Evolutionary conservation across 2,329 filamentous ascomycete species (phyloP).

Genomic region (Lachnellula occidentalis): DNA sequence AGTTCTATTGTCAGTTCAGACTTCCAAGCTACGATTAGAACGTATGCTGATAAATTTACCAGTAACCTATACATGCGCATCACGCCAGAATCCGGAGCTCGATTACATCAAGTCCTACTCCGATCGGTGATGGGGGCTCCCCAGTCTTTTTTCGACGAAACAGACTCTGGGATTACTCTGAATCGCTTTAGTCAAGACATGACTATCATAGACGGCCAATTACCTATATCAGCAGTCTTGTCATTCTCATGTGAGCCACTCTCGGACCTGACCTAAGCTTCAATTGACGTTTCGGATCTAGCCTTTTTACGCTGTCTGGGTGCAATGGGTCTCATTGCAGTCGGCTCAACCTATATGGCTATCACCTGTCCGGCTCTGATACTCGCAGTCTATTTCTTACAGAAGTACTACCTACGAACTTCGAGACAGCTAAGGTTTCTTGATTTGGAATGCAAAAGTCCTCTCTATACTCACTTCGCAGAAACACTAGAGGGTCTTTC

Average conservation of each 20-base stretch:
- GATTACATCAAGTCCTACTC: slow-evolving; percentile 9
- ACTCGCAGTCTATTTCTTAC: slow-evolving; percentile 20
- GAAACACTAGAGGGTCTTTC: slow-evolving; percentile 40
- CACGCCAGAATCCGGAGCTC: slow-evolving; percentile 7
- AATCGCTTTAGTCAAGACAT: slow-evolving; percentile 24
- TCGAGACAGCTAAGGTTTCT: slow-evolving; percentile 42
- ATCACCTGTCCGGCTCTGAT: slow-evolving; percentile 21
- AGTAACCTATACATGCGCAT: slow-evolving; percentile 9
- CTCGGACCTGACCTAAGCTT: not conserved
- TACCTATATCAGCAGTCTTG: slow-evolving; percentile 14
- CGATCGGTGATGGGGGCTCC: slow-evolving; percentile 13
- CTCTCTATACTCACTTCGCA: slow-evolving; percentile 41
- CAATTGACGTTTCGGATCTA: not conserved
- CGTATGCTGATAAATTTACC: not conserved
- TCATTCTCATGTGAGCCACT: slow-evolving; percentile 1
- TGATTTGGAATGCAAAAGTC: slow-evolving; percentile 38
- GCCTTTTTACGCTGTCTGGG: slow-evolving; percentile 6
- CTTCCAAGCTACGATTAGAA: not conserved
- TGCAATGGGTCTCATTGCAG: slow-evolving; percentile 28
- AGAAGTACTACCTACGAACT: slow-evolving; percentile 41
- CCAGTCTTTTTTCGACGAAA: slow-evolving; percentile 15
- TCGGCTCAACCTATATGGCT: slow-evolving; percentile 24
- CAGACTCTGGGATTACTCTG: slow-evolving; percentile 17
- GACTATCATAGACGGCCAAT: slow-evolving; percentile 23
- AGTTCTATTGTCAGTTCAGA: not conserved